Base-by-base conservation (phyloP, 78 protist species). In the Cavenderia fasciculata region DNA sequence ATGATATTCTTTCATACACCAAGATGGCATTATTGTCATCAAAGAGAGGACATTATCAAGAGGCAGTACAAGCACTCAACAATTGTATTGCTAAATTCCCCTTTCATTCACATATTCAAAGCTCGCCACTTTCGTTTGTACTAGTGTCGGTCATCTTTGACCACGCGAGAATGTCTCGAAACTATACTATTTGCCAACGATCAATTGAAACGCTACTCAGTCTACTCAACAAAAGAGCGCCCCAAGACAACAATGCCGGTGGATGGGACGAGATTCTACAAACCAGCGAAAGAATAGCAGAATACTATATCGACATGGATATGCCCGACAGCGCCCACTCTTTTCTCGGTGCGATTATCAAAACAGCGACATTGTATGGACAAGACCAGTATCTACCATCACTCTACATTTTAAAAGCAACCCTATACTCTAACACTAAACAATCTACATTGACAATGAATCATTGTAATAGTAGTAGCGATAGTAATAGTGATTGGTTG, bases 191-290 rank as follows among this genome's bases (percentile, higher is more conserved):
- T n/a, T 46, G 61, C 27, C 62, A n/a, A 46, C 27, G 38, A 12
- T 47, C 7, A 12, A 72, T 82, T 27, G 89, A 82, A 43, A 23
- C 36, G 4, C 14, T 82, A 12, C 34, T 82, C 4, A 25, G 33
- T 16, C 23, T 82, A 7, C 19, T 57, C 8, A 56, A 65, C 47
- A 66, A 46, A 27, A 56, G 36, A 23, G 49, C 54, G 31, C 74
- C 89, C 1, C 69, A 68, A 0, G 89, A 82, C 31, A 31, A 46
- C 10, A 44, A 41, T 5, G 47, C 36, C 2, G n/a, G 57, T 0
- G 87, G 87, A 10, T 82, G 89, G 89, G 25, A 19, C 8, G 71
- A 68, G n/a, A 82, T 82, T 21, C 12, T 82, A 3, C 5, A 11
- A 2, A 23, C 38, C 27, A 54, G 41, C 25, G 34, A 47, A 40